phyloP scores from a whole-genome alignment of 164 flowering plant species.

The Vitis labrusca region DNA sequence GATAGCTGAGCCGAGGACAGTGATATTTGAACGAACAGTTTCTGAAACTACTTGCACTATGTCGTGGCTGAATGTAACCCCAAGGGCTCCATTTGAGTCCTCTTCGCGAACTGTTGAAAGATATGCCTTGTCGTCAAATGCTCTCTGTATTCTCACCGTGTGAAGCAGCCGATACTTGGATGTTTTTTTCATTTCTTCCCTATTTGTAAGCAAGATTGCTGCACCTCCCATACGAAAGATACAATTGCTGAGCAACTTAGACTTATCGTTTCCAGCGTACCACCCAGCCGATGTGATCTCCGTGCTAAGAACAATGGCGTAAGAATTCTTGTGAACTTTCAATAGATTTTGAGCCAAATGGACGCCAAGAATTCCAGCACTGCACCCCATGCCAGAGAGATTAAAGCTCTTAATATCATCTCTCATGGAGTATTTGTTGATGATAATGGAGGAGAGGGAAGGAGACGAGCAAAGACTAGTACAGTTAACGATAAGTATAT shows the following conservation, averaged over 20 bases:
- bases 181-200: constrained; percentile 11
- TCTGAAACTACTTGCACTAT: constrained; percentile 44
- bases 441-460: constrained; percentile 57
- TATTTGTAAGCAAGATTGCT: constrained; percentile 53
- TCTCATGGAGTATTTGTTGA: constrained; percentile 57
- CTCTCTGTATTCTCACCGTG: constrained; percentile 42
- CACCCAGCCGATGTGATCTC: constrained; percentile 70
- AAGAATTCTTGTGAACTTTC: constrained; percentile 28
- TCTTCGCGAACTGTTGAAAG: constrained; percentile 47
- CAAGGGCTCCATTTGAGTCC: constrained; percentile 58
- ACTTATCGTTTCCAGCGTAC: constrained; percentile 61
- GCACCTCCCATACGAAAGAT: constrained; percentile 72
- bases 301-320: constrained; percentile 63
- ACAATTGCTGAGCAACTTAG: constrained; percentile 60
- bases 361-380: constrained; percentile 55
- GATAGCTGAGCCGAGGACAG: constrained; percentile 36
- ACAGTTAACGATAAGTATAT: constrained; percentile 64
- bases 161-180: constrained; percentile 43
- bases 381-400: constrained; percentile 84
- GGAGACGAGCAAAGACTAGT: constrained; percentile 70
- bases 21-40: constrained; percentile 33
- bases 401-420: constrained; percentile 56
- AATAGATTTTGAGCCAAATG: constrained; percentile 50
- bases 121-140: constrained; percentile 50
- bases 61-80: constrained; percentile 44